Evolutionary conservation across 176 grass and related monocot species (phyloP), one percentile per base, ranked within the genome.

Genomic region (Urochloa ruziziensis): DNA sequence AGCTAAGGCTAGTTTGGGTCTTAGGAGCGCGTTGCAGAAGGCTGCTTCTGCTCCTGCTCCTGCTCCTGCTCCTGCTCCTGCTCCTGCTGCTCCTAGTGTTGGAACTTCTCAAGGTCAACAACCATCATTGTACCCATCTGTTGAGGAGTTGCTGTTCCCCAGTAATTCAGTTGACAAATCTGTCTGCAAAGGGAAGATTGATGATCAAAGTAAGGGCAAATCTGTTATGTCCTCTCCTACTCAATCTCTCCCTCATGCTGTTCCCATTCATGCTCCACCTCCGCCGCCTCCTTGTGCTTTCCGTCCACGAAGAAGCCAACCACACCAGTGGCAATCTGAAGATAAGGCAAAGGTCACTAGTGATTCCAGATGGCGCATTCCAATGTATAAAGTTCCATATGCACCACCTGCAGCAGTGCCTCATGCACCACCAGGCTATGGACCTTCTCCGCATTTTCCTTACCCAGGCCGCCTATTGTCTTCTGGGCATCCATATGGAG

Each of bases 191-290:
- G 81, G 61, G 53, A 78, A 44, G 74, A 56, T 0, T 47, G 77
- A 82, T 84, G n/a, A 57, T 54, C 72, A 82, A 52, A 70, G 59
- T 17, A 88, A 86, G 73, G 91, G 88, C 4, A 94, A 86, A 86
- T 62, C 88, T 88, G 85, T 80, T 10, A 61, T 80, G 80, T 52
- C 80, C 10, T 74, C 78, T 19, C 33, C 35, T 49, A 28, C 51
- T n/a, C 62, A 57, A 19, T 51, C 36, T 27, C 44, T 59, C 35
- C 52, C 80, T 76, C 32, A 19, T 34, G 6, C 23, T 62, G 49
- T 86, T 73, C 43, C 43, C 34, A 42, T 17, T 79, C 74, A 91
- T 65, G n/a, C 12, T 36, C 74, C 63, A 83, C 51, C 82, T 42
- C 76, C 74, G 3, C 84, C 58, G 0, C 70, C 39, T 44, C 80